Evolutionary conservation across 345 rosid species (phyloP), one percentile per base, ranked within the genome.

Genomic region (Citrus sp.): DNA sequence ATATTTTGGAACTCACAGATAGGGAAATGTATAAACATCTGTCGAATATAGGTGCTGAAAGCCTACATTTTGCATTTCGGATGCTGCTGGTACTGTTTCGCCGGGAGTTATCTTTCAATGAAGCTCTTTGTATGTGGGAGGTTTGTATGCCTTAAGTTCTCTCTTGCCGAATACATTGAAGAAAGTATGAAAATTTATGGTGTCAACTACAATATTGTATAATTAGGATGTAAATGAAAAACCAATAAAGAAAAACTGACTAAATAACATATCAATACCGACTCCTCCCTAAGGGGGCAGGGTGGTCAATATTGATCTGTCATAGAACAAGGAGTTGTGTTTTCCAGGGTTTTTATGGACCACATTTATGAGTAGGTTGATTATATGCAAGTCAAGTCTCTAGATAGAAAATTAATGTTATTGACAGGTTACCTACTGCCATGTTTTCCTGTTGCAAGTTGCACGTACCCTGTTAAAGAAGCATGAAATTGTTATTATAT

Each of bases 41-140:
- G 59, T 88, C 91, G 9, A 87, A 81, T 70, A 94, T 93, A 71
- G 98, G 97, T 78, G 94, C 97, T 84, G 97, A 94, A 88, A 93
- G 97, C 84, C 97, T 94, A 76, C 98, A 93, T 89, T 94, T 94
- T 88, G 98, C 98, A 27, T 94, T 94, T 81, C 92, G 91, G 58
- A 94, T 94, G 97, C 88, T 94, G 78, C 86, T 94, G 78, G 98
- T 94, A 70, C 90, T 93, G 77, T 94, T 93, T 80, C 95, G 97
- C 8, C 84, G 95, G 25, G 98, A 93, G 79, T 79, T 94, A 76
- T 86, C 97, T 79, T 94, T 94, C 67, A 60, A 73, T 68, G 97
- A 94, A 80, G 91, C 94, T 83, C 98, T 94, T 80, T 83, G 82
- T 54, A 93, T 94, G 98, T 94, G 98, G 98, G 98, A 94, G 97